Evolutionary conservation across 225 moss, liverwort and hornwort genomes (phyloP), one percentile per base, ranked within the genome.

Genomic region (Bryoerythrophyllum caledonicum): DNA sequence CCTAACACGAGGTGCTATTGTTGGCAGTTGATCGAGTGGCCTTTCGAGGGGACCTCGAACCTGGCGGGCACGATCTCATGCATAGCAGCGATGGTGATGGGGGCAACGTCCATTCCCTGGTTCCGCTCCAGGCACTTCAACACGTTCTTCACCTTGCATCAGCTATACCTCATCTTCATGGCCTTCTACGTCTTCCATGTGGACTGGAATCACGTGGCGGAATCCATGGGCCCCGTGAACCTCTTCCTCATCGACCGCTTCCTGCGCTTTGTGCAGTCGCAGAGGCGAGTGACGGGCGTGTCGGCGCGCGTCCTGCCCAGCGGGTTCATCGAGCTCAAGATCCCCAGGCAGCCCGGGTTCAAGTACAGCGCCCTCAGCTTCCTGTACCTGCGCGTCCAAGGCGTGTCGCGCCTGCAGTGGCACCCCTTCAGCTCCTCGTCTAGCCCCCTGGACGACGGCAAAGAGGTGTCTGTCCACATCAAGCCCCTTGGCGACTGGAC

Each of bases 201-300:
- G 0, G 74, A 79, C 63, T 83, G 74, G 77, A 44, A 52, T 3
- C 48, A 64, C 35, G 8, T 37, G 0, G 80, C 77, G 5, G 43
- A 55, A 8, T 79, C 83, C 4, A 73, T 88, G 70, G 82, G 87
- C 34, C 85, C 84, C 6, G 61, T 92, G 6, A 74, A 93, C 52
- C 87, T 96, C 70, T 96, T 93, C 82, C 91, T 92, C 70, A 68
- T 93, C 35, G 96, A 92, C 60, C 90, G 93, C 19, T 87, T 96
- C 81, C 88, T 96, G 35, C 73, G 93, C 7, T 61, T 90, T 63
- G 48, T 93, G 24, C 96, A 93, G 43, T 96, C 93, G 28, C 83
- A 77, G 9, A 75, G 73, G 67, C 25, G 71, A 7, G 85, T 93
- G 12, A 60, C 43, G 14, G 78, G 86, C 7, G 74, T 92, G 25